Conservation (phyloP, 2,329 filamentous ascomycete species). For the Paraconiothyrium sp. region DNA sequence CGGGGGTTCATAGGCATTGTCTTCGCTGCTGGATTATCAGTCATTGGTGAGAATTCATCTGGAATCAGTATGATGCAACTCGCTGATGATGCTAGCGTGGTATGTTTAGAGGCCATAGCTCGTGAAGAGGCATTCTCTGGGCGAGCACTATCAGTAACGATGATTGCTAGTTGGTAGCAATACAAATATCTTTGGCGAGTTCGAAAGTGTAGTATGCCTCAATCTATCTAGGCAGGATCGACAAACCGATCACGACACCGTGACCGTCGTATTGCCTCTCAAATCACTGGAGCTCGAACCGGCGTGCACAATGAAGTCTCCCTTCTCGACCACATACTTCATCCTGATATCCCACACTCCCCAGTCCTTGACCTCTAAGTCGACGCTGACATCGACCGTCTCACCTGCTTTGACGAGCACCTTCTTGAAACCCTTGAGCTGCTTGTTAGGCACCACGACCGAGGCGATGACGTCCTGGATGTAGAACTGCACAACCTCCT, state of each 20-base stretch:
- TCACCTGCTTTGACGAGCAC: conserved; percentile 68
- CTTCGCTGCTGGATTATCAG: too few species aligned
- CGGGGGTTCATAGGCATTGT: too few species aligned
- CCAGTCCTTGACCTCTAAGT: conserved; percentile 60
- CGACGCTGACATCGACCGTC: conserved; percentile 63
- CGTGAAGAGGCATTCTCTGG: not conserved
- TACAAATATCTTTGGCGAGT: not conserved
- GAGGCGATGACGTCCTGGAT: conserved; percentile 69
- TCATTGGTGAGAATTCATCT: too few species aligned
- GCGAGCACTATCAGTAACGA: not conserved
- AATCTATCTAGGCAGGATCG: not conserved
- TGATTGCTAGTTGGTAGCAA: not conserved
- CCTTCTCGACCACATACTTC: conserved; percentile 78
- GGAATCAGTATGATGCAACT: too few species aligned
- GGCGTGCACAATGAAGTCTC: conserved; percentile 70
- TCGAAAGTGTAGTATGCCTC: not conserved
- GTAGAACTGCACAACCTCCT: conserved; percentile 75
- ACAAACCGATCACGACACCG: conserved; percentile 48
- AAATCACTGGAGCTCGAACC: conserved; percentile 68
- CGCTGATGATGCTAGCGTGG: not conserved
- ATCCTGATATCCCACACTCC: conserved; percentile 68
- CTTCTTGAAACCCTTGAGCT: conserved; percentile 75
- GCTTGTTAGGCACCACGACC: conserved; percentile 71
- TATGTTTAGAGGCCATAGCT: not conserved
- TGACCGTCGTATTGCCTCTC: conserved; percentile 65